A percentile compares a stretch with the other conserved stretches of the same genome.
Evolutionary conservation across 352 stramenopile species (phyloP).

Genomic region (Phytopythium aichiense): DNA sequence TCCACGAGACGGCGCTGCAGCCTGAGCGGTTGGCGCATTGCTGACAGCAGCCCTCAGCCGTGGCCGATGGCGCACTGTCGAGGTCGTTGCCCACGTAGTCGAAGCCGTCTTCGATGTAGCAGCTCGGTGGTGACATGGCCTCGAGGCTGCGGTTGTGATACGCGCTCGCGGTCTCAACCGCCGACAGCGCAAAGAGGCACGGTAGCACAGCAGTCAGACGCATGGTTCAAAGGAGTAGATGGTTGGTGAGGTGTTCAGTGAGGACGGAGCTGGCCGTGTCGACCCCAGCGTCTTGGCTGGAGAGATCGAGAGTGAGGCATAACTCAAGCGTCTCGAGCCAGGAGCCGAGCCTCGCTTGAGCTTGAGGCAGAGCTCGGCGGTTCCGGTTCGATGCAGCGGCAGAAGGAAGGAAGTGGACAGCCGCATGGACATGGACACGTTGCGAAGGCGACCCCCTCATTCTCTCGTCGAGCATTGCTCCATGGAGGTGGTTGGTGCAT

Average conservation of each 20-base stretch:
- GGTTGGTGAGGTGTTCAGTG: no score
- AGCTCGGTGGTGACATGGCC: conserved; percentile 9
- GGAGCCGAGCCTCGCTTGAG: no score
- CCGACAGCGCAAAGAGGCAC: not conserved
- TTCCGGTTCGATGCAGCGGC: not conserved
- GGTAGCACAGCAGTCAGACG: not conserved
- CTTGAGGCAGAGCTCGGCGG: not conserved
- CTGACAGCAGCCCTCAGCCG: conserved; percentile 21
- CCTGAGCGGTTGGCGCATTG: conserved; percentile 14
- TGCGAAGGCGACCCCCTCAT: not conserved
- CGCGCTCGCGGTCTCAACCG: not conserved
- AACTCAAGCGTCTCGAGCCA: not conserved
- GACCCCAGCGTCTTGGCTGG: not conserved
- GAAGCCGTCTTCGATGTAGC: conserved; percentile 22
- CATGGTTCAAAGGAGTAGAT: not conserved
- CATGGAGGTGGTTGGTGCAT: not conserved
- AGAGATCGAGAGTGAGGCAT: not conserved
- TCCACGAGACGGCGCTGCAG: conserved; percentile 49
- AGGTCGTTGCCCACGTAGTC: conserved; percentile 37
- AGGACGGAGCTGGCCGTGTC: not conserved
- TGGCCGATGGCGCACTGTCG: conserved; percentile 5
- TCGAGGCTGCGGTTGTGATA: not conserved
- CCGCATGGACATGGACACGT: not conserved
- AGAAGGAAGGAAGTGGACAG: not conserved
- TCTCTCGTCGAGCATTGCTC: not conserved